Evolutionary conservation across 2,329 filamentous ascomycete genomes (phyloP).

Genomic region (Paraconiothyrium sp.): DNA sequence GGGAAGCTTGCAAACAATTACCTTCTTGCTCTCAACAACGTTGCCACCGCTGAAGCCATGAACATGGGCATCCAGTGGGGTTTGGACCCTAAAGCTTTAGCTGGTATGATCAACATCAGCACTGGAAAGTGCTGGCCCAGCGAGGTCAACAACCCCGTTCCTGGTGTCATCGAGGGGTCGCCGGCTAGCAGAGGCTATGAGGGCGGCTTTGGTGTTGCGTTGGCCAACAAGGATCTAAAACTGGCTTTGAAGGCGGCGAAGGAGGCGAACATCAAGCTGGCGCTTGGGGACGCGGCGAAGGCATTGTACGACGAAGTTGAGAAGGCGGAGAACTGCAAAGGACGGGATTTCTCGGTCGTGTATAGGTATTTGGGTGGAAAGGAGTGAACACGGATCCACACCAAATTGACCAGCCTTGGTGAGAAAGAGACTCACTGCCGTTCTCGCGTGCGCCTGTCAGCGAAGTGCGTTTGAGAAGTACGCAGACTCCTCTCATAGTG

Average conservation of each 20-base stretch:
- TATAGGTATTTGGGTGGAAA: slow-evolving; percentile 60
- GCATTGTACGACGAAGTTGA: slow-evolving; percentile 58
- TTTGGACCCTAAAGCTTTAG: slow-evolving; percentile 72
- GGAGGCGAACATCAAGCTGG: slow-evolving; percentile 55
- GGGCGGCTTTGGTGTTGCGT: slow-evolving; percentile 60
- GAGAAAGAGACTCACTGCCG: too few species aligned
- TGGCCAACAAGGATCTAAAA: slow-evolving; percentile 62
- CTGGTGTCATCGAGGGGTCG: slow-evolving; percentile 78
- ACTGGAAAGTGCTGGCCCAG: slow-evolving; percentile 97
- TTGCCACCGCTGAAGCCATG: slow-evolving; percentile 73
- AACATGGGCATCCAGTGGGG: slow-evolving; percentile 72
- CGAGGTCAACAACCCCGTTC: slow-evolving; percentile 94
- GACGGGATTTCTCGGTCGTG: slow-evolving; percentile 61
- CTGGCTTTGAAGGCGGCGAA: slow-evolving; percentile 58
- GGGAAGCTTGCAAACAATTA: slow-evolving; percentile 99
- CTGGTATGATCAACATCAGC: slow-evolving; percentile 88
- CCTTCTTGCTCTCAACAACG: slow-evolving; percentile 91
- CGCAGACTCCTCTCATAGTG: too few species aligned
- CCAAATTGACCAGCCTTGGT: not conserved
- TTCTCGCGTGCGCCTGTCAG: too few species aligned
- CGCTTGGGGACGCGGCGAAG: slow-evolving; percentile 57
- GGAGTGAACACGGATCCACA: slow-evolving; percentile 40
- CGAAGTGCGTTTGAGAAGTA: too few species aligned
- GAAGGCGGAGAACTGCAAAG: slow-evolving; percentile 55
- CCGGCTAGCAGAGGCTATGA: slow-evolving; percentile 78